Percentiles rank a stretch among this genome's conserved stretches.
Evolutionary conservation across 257 asterid genomes (phyloP).

Genomic region (Przewalskia tangutica): DNA sequence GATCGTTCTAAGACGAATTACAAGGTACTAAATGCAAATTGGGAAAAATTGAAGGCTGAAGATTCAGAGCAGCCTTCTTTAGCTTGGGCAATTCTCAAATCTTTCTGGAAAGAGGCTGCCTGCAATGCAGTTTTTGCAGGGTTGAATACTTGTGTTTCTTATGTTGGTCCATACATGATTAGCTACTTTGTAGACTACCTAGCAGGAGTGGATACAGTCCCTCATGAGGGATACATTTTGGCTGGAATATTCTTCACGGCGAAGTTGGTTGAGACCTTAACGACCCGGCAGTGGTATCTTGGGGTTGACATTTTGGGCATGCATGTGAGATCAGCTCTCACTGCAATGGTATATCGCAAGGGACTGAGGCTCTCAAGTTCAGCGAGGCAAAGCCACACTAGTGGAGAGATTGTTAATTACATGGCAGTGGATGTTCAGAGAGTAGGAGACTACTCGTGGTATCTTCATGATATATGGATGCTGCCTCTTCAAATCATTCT

Average conservation of each 20-base stretch:
- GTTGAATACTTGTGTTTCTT: constrained; percentile 64
- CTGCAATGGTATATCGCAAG: constrained; percentile 83
- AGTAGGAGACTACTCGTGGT: constrained; percentile 76
- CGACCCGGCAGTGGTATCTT: constrained; percentile 87
- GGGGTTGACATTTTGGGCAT: constrained; percentile 88
- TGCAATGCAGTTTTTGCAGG: constrained; percentile 77
- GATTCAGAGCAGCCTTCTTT: constrained; percentile 48
- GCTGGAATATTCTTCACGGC: constrained; percentile 69
- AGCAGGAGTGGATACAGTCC: constrained; percentile 51
- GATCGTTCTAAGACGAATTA: constrained; percentile 88
- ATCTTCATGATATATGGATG: constrained; percentile 72
- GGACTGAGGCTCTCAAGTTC: constrained; percentile 63
- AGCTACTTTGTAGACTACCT: constrained; percentile 83
- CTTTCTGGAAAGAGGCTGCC: constrained; percentile 88
- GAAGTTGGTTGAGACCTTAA: constrained; percentile 63
- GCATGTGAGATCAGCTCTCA: constrained; percentile 89
- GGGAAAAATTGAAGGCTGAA: constrained; percentile 74
- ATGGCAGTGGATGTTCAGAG: constrained; percentile 84
- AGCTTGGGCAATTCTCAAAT: constrained; percentile 78
- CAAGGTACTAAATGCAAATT: constrained; percentile 60
- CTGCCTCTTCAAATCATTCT: constrained; percentile 61
- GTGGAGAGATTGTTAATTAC: constrained; percentile 63
- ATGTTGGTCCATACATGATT: constrained; percentile 82
- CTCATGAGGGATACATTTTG: constrained; percentile 70
- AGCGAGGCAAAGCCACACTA: constrained; percentile 57